Evolutionary conservation across 768 basidiomycete species (phyloP).

Genomic region (Mycena galopus): DNA sequence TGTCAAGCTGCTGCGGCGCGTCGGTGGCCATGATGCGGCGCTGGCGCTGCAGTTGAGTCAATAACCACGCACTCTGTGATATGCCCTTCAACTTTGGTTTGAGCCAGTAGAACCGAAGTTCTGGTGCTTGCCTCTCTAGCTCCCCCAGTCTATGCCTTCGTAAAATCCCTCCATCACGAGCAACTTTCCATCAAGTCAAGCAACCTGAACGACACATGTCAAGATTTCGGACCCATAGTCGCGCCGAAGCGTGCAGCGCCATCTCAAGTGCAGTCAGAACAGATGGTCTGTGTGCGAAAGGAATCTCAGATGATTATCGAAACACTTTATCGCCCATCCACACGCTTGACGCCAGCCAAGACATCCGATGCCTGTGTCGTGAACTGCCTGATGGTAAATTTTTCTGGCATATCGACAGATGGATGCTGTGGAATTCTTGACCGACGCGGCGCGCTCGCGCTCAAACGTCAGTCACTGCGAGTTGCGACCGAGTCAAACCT

Average conservation of each 20-base stretch:
- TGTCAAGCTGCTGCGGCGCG: too few relatives aligned
- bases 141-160: too few relatives aligned
- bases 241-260: not conserved
- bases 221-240: not conserved
- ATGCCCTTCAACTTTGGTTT: too few relatives aligned
- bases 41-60: too few relatives aligned
- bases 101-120: too few relatives aligned
- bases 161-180: not conserved
- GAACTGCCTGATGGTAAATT: not conserved
- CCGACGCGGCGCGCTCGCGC: not conserved
- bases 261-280: not conserved
- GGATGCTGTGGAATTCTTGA: not conserved
- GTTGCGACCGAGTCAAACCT: not conserved
- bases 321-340: not conserved
- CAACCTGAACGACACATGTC: not conserved
- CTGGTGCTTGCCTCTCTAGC: too few relatives aligned
- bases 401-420: not conserved
- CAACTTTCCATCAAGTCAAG: not conserved
- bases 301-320: not conserved
- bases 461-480: not conserved
- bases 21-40: too few relatives aligned
- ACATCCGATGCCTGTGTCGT: not conserved
- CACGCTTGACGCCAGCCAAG: not conserved
- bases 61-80: too few relatives aligned
- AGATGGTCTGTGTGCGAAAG: not conserved